Base-by-base conservation (phyloP, 768 basidiomycete species). In the Psilocybe azurescens region DNA sequence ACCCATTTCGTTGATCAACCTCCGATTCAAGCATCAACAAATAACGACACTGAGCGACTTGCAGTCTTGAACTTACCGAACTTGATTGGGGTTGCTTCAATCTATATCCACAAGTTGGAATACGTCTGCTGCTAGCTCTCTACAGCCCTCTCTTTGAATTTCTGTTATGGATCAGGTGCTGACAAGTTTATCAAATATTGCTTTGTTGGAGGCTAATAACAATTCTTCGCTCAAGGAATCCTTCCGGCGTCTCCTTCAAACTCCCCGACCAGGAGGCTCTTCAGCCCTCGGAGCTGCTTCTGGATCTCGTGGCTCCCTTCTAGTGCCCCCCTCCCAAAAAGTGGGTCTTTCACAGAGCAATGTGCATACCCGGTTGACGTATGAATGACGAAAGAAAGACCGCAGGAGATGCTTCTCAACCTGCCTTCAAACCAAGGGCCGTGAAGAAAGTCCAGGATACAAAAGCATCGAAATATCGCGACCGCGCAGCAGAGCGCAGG, bases 341-440 rank as follows among this genome's bases (percentile, higher is more conserved):
- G 76, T 78, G 58, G 56, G 75, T 72, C 29, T 32, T 20, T 51
- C 36, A 33, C 30, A 13, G 55, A 58, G 29, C 16, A 24, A 39
- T 20, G 18, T 56, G 52, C 41, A 62, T 28, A 16, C n/a, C 56
- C 16, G 30, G 41, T 33, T 58, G 58, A 62, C 56, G 66, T 69
- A 68, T 63, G 65, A 36, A 66, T 29, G 48, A n/a, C 14, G 14
- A 68, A 85, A 58, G 84, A 59, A 86, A 85, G 71, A 73, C 78
- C 3, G 71, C 83, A 28, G 78, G 82, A 20, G 78, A 81, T 57
- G 71, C 85, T 11, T 81, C 85, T 1, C 78, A 88, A 61, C 85
- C 90, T 18, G 81, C 84, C 0, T 95, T 95, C 74, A 93, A 93
- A 68, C 94, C 94, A 10, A 83, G 94, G 53, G 93, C 89, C 67